A percentile compares a stretch with the other conserved stretches of the same genome.
Conservation (phyloP, 805 yeast species). For the Myxozyma nipponensis region DNA sequence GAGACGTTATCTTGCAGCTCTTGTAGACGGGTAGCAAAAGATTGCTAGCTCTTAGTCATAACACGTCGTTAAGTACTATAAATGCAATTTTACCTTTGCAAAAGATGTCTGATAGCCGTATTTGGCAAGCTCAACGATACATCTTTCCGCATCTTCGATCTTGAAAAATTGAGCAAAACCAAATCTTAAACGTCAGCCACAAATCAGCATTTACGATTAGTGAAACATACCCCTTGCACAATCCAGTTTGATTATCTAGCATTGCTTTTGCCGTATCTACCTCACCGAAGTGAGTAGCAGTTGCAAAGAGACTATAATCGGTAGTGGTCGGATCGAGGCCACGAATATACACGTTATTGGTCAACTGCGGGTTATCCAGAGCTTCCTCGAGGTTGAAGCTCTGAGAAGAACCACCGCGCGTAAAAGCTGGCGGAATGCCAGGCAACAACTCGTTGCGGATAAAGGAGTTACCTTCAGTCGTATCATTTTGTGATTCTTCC, state of each 20-base stretch:
- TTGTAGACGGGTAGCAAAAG: slow-evolving; percentile 26
- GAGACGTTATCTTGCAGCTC: slow-evolving; percentile 28
- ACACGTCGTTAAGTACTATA: neutral
- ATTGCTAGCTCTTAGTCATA: slow-evolving; percentile 14
- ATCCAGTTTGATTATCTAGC: slow-evolving; percentile 36
- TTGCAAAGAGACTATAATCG: slow-evolving; percentile 47
- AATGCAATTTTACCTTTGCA: slow-evolving; percentile 21
- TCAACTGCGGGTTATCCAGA: slow-evolving; percentile 36
- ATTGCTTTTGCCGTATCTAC: slow-evolving; percentile 51
- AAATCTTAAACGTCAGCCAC: too few relatives aligned
- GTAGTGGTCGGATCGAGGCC: slow-evolving; percentile 53
- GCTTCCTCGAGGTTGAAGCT: slow-evolving; percentile 24
- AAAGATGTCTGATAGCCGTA: slow-evolving; percentile 31
- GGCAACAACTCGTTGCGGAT: neutral
- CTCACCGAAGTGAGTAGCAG: slow-evolving; percentile 45
- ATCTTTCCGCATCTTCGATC: slow-evolving; percentile 29
- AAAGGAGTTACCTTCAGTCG: too few relatives aligned
- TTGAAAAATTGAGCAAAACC: slow-evolving; percentile 45
- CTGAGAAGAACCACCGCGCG: slow-evolving; percentile 10
- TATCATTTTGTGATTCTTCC: too few relatives aligned
- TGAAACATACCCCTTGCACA: slow-evolving; percentile 28
- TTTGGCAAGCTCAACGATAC: slow-evolving; percentile 28
- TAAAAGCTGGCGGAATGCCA: slow-evolving; percentile 20
- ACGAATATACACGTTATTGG: slow-evolving; percentile 56
- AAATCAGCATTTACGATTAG: neutral